phyloP scores from a whole-genome alignment of 257 asterid species.

The Lantana camara region DNA sequence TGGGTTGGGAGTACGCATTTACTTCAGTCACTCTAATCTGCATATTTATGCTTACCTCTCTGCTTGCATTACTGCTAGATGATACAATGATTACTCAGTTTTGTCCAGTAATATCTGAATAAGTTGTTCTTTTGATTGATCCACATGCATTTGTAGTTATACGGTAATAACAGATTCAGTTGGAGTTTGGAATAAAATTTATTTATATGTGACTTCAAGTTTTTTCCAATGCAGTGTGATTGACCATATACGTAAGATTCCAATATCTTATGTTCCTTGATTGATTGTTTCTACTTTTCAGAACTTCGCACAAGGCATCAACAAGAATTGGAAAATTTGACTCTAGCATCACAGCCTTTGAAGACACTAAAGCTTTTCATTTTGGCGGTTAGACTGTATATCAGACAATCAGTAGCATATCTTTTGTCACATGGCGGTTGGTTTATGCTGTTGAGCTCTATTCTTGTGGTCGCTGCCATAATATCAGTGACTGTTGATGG shows the following conservation, averaged over 20 bases:
- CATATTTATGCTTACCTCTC: background rate
- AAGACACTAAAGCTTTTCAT: conserved; percentile 67
- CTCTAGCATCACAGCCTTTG: conserved; percentile 66
- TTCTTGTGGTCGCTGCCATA: conserved; percentile 35
- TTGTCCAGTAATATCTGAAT: background rate
- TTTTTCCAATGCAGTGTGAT: background rate
- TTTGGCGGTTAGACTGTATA: conserved; percentile 55
- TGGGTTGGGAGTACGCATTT: too few species aligned
- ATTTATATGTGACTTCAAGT: background rate
- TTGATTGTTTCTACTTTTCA: conserved; percentile 41
- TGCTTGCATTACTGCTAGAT: too few species aligned
- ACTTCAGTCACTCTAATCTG: background rate
- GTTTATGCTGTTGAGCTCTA: conserved; percentile 45
- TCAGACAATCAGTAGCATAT: conserved; percentile 54
- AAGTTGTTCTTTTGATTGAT: conserved; percentile 9
- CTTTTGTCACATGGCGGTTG: conserved; percentile 63
- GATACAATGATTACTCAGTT: too few species aligned
- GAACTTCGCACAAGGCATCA: conserved; percentile 61
- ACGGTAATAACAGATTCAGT: background rate
- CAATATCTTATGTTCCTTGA: background rate
- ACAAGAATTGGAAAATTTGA: conserved; percentile 63
- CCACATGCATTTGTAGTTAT: conserved; percentile 14
- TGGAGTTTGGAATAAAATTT: background rate
- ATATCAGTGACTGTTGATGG: conserved; percentile 56
- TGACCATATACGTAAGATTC: background rate